These are phyloP conservation scores for Agrocybe praecox DNA, from an alignment of 768 basidiomycete species.

Conservation along the genomic window DNA sequence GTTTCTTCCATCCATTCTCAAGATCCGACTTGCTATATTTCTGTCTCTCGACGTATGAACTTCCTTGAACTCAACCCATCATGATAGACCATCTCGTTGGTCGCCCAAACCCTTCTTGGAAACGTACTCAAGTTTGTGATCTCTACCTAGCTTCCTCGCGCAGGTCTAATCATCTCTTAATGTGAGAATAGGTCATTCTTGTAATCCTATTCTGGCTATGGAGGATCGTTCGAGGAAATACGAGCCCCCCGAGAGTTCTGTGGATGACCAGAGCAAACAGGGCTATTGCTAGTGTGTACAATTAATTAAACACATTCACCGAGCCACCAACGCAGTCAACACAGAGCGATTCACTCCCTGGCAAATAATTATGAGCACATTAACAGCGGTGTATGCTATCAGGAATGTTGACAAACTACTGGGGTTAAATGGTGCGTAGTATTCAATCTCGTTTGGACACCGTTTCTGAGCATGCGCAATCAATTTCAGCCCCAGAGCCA, in stretches of 20 bases:
- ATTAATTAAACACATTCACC: neutral
- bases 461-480: conserved; percentile 4
- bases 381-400: conserved; percentile 83
- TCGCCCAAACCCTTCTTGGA: conserved; percentile 88
- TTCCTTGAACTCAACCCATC: conserved; percentile 16
- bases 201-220: conserved; percentile 93
- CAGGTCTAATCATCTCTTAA: neutral
- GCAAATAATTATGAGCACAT: conserved; percentile 86
- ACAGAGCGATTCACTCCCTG: conserved; percentile 91
- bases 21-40: conserved; percentile 14
- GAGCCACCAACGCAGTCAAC: neutral
- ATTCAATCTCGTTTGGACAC: conserved; percentile 3
- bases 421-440: conserved; percentile 71
- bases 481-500: conserved; percentile 84
- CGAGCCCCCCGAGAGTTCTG: conserved; percentile 65
- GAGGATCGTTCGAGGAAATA: conserved; percentile 68
- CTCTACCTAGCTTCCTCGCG: neutral
- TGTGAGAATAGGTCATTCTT: conserved; percentile 69
- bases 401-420: conserved; percentile 86
- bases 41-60: conserved; percentile 7
- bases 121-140: conserved; percentile 70
- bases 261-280: conserved; percentile 65
- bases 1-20: neutral
- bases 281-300: conserved; percentile 52
- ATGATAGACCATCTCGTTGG: conserved; percentile 97